These are phyloP conservation scores for Claviceps spartinae DNA, from an alignment of 2,329 filamentous ascomycete genomes.

Conservation along the genomic window DNA sequence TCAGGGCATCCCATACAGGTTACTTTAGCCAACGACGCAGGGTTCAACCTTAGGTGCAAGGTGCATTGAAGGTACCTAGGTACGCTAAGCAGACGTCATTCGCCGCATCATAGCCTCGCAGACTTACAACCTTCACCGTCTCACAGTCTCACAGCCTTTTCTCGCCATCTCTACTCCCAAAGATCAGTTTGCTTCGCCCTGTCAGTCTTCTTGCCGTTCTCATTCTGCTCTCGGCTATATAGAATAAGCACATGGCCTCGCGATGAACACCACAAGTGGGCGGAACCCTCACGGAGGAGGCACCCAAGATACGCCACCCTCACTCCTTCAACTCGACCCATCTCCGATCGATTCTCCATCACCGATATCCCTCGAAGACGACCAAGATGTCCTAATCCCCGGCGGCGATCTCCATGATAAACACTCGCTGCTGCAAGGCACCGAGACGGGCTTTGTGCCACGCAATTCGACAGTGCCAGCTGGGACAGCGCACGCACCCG, in stretches of 20 bases:
- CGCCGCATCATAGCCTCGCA: too few species aligned
- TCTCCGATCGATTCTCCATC: slow-evolving; percentile 54
- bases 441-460: slow-evolving; percentile 19
- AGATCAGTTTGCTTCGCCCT: too few species aligned
- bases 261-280: slow-evolving; percentile 9
- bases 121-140: too few species aligned
- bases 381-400: slow-evolving; percentile 19
- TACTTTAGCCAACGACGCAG: too few species aligned
- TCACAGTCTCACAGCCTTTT: too few species aligned
- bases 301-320: slow-evolving; percentile 43
- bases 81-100: too few species aligned
- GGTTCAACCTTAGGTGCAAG: background rate
- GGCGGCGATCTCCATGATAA: slow-evolving; percentile 16
- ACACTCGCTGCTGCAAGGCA: slow-evolving; percentile 9
- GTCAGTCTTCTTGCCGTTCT: background rate
- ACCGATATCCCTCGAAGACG: slow-evolving; percentile 12
- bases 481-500: slow-evolving; percentile 27
- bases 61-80: background rate
- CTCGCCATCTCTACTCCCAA: too few species aligned
- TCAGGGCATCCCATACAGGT: too few species aligned
- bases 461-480: slow-evolving; percentile 26
- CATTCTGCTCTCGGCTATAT: background rate
- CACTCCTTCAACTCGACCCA: slow-evolving; percentile 68
- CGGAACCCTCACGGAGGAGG: slow-evolving; percentile 18
- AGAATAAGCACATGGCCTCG: background rate